These are phyloP conservation scores for Annulohypoxylon bovei DNA, from an alignment of 495 filamentous ascomycete genomes.

Conservation along the genomic window DNA sequence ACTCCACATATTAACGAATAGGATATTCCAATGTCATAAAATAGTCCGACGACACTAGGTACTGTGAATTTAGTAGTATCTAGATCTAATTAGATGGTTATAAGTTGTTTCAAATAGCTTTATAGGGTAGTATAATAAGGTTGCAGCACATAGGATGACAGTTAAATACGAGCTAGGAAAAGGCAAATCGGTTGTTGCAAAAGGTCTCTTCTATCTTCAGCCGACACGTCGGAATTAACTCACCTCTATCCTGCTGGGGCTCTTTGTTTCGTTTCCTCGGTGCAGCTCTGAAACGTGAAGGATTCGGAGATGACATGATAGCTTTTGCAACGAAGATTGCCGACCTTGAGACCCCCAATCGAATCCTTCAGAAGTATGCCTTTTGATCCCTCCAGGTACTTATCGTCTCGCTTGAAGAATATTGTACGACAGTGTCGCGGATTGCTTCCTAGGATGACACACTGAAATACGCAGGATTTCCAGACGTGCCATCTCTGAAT, in stretches of 20 bases:
- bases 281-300: constrained; percentile 23
- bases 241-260: background rate
- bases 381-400: background rate
- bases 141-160: constrained; percentile 16
- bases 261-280: constrained; percentile 8
- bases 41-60: background rate
- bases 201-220: constrained; percentile 16
- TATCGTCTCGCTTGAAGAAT: background rate
- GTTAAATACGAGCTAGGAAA: background rate
- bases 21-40: background rate
- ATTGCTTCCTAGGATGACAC: background rate
- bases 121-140: constrained; percentile 19
- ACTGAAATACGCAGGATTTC: background rate
- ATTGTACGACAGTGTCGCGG: background rate
- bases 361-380: constrained; percentile 17
- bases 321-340: background rate
- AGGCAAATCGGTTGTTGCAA: constrained; percentile 21
- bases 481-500: constrained; percentile 22
- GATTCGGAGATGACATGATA: constrained; percentile 30
- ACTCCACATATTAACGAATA: background rate
- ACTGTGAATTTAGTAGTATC: background rate
- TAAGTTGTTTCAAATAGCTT: constrained; percentile 5
- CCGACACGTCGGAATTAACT: constrained; percentile 7
- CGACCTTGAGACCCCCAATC: background rate
- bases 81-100: constrained; percentile 2